Base-by-base conservation (phyloP, 352 stramenopile genomes). In the Aphanomyces astaci region DNA sequence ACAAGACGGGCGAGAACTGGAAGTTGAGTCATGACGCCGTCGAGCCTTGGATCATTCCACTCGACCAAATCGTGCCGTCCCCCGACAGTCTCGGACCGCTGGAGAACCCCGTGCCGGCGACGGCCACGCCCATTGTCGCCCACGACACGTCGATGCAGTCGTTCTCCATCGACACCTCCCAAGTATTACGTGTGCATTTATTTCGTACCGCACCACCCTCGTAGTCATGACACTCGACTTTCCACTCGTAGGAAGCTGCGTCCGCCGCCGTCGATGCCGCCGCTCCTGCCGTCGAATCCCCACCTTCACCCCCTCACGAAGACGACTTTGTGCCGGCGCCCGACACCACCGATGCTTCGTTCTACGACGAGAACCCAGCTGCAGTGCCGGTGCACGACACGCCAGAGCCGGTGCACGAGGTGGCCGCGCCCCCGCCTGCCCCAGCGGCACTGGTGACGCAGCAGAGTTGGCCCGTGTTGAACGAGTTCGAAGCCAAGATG, bases 1-100 rank as follows among this genome's bases (percentile, higher is more conserved):
- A 92, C 70, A 93, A 89, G 75, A 80, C 73, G 3, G 79, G 82
- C 22, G 72, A 63, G 59, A 92, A 92, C 72, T 92, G 82, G 82
- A 72, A 73, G n/a, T 73, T 89, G 24, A 62, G 87, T n/a, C 75
- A 78, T 86, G 78, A 90, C 52, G 76, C 80, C 45, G 45, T 27
- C 5, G 69, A 72, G 2, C 66, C 76, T 30, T 92, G 81, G 81
- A 60, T 80, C 7, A 49, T 90, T 28, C 73, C 83, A 53, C 70
- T 91, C n/a, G 73, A 84, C 5, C 31, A 62, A 5, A 67, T 80
- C 0, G 57, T 87, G 15, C 71, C 75, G 28, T 72, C 76, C 31
- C 75, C 77, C 0, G 62, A 67, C 24, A 62, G 65, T 0, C 46
- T 68, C 3, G 81, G 82, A 27, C 67, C 73, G 19, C 87, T 79